Base-by-base conservation (phyloP, 495 filamentous ascomycete species). In the Neurospora sp. region DNA sequence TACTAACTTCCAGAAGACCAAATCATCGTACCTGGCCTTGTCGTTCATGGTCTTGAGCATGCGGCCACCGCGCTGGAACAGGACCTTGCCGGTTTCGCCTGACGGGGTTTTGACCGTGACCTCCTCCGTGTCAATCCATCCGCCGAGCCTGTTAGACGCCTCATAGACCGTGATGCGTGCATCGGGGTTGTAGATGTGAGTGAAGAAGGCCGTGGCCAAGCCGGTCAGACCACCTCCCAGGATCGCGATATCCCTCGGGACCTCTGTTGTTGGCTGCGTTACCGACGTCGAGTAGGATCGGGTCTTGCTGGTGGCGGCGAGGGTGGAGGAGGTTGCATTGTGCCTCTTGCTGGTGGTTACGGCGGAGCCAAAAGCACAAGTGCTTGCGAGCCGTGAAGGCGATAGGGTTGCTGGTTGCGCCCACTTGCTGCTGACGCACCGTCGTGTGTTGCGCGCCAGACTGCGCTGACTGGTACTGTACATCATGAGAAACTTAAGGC, bases 191-290 rank as follows among this genome's bases (percentile, higher is more conserved):
- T 87, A 79, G 61, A 87, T 87, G 7, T 88, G 78, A 17, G 97
- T 82, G 78, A 90, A 92, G 82, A 90, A 93, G 22, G 94, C 94
- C 41, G 89, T 86, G 38, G 92, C 88, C 69, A 99, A 88, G 42
- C 96, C 96, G 17, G 95, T 96, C 77, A 99, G 92, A 69, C 96
- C 96, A 71, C 90, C 95, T 42, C 96, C 96, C 16, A 97, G 81
- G 20, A 97, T 86, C 44, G 92, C 94, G 74, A 92, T 87, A 75
- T 88, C 79, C 74, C 83, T 83, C 20, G 79, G 76, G 48, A 71
- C 69, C 41, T 69, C 73, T 61, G 27, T 8, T 16, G 14, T 61
- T 35, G 53, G 53, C 5, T 12, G 14, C 53, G 53, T 31, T 61
- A 71, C 75, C 77, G 77, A 68, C 72, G 48, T 53, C 53, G 9